phyloP scores from a whole-genome alignment of 2,329 filamentous ascomycete genomes.

The Alternaria viburni region DNA sequence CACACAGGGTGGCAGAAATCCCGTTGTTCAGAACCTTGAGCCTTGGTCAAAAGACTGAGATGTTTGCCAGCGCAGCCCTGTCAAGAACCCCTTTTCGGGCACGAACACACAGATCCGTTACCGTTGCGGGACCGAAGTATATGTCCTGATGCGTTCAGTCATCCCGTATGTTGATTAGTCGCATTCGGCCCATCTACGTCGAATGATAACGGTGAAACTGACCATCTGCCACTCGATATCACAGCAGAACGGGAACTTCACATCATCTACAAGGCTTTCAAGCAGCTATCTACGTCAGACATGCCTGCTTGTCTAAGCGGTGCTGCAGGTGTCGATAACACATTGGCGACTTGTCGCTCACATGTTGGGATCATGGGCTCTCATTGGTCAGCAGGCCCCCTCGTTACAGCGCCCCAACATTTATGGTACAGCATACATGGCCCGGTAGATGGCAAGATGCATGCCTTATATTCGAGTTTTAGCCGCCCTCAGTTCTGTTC shows the following conservation, averaged over 20 bases:
- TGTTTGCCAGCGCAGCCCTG: background rate
- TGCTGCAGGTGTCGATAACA: background rate
- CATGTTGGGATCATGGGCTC: slow-evolving; percentile 6
- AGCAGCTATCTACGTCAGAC: background rate
- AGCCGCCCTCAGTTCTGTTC: background rate
- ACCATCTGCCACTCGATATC: background rate
- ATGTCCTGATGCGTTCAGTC: background rate
- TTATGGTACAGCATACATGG: background rate
- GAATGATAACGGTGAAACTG: background rate
- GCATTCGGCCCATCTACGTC: background rate
- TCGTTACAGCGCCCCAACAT: background rate
- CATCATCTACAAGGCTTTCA: background rate
- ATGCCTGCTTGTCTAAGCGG: background rate
- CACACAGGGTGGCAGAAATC: slow-evolving; percentile 65
- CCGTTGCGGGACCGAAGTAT: background rate
- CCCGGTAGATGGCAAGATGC: background rate
- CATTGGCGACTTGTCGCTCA: slow-evolving; percentile 2
- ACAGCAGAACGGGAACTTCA: background rate
- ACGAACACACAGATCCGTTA: background rate
- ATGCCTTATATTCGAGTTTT: background rate
- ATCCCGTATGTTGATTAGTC: background rate
- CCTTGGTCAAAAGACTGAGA: slow-evolving; percentile 58
- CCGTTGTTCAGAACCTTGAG: slow-evolving; percentile 67
- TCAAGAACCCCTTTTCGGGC: background rate
- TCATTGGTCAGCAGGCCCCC: slow-evolving; percentile 12